phyloP scores from a whole-genome alignment of 176 grass and related monocot genomes.

The Rhynchospora breviuscula region DNA sequence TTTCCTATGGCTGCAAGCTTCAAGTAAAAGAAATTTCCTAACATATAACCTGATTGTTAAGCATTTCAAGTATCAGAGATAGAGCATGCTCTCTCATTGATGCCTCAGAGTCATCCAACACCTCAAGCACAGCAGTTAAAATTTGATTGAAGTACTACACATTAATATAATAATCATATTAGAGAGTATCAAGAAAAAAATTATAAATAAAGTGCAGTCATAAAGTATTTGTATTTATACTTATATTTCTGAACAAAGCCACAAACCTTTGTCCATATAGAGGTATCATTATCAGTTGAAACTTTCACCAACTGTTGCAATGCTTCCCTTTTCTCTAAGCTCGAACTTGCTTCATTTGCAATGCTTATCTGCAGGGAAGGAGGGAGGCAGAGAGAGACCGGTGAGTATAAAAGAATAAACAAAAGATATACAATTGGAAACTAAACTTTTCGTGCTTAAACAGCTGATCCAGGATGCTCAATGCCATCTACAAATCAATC shows the following conservation, averaged over 20 bases:
- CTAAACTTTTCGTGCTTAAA: too few relatives aligned
- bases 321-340: slow-evolving; percentile 57
- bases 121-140: slow-evolving; percentile 80
- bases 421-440: not conserved
- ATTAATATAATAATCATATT: slow-evolving; percentile 25
- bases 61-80: slow-evolving; percentile 83
- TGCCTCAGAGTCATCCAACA: slow-evolving; percentile 75
- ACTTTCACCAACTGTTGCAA: slow-evolving; percentile 83
- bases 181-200: slow-evolving; percentile 26
- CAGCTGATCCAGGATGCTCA: too few relatives aligned
- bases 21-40: slow-evolving; percentile 21
- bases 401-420: slow-evolving; percentile 18
- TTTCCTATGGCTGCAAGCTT: not conserved
- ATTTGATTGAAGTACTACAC: slow-evolving; percentile 99
- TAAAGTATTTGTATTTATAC: not conserved
- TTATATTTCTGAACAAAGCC: not conserved
- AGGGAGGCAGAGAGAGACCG: slow-evolving; percentile 14
- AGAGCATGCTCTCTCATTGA: slow-evolving; percentile 69
- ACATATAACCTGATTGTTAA: slow-evolving; percentile 79
- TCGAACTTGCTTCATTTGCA: slow-evolving; percentile 54
- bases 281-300: slow-evolving; percentile 56
- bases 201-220: not conserved
- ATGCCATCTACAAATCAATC: too few relatives aligned
- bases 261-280: slow-evolving; percentile 91
- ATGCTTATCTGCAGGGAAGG: slow-evolving; percentile 57